Conservation (phyloP, 192 early-diverging fungal genomes). For the Coemansia sp. region DNA sequence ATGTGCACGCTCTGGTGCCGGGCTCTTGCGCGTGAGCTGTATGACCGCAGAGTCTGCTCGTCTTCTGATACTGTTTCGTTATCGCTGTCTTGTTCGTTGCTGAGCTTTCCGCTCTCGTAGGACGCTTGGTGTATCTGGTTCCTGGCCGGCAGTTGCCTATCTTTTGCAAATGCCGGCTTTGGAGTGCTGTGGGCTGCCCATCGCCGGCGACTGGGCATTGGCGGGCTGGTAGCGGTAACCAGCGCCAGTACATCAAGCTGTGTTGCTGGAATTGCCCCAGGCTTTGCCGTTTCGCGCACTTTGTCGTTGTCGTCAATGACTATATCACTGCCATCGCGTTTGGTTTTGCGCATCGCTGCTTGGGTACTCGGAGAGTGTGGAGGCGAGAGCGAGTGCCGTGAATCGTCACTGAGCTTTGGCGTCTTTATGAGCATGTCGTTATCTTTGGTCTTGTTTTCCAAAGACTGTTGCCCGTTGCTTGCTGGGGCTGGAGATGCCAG, state of each 20-base stretch:
- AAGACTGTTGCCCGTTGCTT: conserved; percentile 2
- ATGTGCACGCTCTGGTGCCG: conserved; percentile 29
- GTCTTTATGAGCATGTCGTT: conserved; percentile 5
- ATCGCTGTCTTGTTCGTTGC: conserved; percentile 18
- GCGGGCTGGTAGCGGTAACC: conserved; percentile 54
- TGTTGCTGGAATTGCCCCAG: conserved; percentile 35
- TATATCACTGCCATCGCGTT: conserved; percentile 3
- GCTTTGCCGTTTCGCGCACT: background rate
- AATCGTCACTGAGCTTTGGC: conserved; percentile 5
- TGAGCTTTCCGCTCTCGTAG: background rate
- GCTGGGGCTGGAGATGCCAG: conserved; percentile 40
- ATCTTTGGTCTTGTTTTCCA: background rate
- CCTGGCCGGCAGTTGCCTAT: background rate
- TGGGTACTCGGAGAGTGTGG: conserved; percentile 39
- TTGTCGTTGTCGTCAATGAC: background rate
- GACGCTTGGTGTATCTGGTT: background rate
- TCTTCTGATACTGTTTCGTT: conserved; percentile 53
- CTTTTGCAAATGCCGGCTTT: conserved; percentile 16
- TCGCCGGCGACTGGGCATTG: conserved; percentile 46
- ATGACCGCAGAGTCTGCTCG: conserved; percentile 39
- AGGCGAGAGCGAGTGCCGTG: conserved; percentile 27
- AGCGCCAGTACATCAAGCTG: conserved; percentile 53
- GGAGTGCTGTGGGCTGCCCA: conserved; percentile 38
- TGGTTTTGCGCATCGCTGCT: conserved; percentile 32
- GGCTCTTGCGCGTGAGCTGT: conserved; percentile 35